Evolutionary conservation across 2,329 filamentous ascomycete species (phyloP).

Genomic region (Paracorniculantispora psalliotae): DNA sequence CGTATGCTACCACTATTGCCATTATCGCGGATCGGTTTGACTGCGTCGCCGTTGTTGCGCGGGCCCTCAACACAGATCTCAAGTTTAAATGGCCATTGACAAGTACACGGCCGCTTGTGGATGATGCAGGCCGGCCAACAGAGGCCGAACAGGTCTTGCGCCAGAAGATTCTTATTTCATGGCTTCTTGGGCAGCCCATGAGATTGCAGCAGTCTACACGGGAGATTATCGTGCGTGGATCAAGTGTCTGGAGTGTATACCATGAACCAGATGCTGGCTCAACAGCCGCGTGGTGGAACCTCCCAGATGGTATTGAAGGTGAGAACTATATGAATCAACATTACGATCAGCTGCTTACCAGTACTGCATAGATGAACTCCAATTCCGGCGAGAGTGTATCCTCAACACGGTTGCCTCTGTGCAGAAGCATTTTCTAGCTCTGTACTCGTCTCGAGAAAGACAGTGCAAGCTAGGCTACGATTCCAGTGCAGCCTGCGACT

Average conservation of each 20-base stretch:
- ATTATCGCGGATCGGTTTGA: conserved; percentile 71
- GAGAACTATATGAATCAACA: conserved; percentile 17
- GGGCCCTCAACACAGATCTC: conserved; percentile 44
- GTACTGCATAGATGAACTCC: conserved; percentile 52
- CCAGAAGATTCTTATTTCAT: conserved; percentile 64
- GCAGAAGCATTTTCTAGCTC: conserved; percentile 59
- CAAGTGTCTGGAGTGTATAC: conserved; percentile 49
- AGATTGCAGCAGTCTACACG: conserved; percentile 58
- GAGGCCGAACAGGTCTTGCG: conserved; percentile 61
- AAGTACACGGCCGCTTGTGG: conserved; percentile 30
- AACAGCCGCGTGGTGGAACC: conserved; percentile 63
- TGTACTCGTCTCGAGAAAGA: conserved; percentile 61
- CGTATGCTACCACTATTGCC: conserved; percentile 62
- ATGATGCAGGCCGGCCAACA: conserved; percentile 32
- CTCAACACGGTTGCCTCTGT: conserved; percentile 66
- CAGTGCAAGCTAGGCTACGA: conserved; percentile 75
- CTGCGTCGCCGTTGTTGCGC: conserved; percentile 51
- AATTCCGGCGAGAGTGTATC: conserved; percentile 59
- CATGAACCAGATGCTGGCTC: conserved; percentile 21
- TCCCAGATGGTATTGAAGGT: conserved; percentile 65
- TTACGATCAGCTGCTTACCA: neutral
- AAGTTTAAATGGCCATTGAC: conserved; percentile 53
- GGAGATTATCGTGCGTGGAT: conserved; percentile 63
- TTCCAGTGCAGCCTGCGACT: conserved; percentile 66
- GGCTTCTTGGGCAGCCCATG: conserved; percentile 57